Percentiles rank a stretch among this genome's conserved stretches.
Conservation (phyloP, 2,329 filamentous ascomycete genomes). For the Epichloe gansuensis region DNA sequence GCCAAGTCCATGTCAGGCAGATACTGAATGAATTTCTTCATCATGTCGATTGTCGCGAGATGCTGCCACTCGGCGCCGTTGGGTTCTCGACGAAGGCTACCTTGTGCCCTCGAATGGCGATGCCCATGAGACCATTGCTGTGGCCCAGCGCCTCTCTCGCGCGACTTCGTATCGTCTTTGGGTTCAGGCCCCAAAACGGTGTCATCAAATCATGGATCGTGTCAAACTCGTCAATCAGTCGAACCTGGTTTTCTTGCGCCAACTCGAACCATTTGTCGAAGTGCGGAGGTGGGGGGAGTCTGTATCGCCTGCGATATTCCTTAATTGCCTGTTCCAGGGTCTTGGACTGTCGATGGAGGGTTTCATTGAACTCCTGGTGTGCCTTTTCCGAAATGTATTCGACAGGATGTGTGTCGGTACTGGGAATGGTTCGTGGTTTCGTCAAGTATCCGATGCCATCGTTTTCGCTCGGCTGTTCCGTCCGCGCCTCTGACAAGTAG, state of each 20-base stretch:
- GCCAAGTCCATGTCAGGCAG: constrained; percentile 92
- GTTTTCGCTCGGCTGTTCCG: neutral
- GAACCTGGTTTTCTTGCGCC: constrained; percentile 58
- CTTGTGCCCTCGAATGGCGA: constrained; percentile 64
- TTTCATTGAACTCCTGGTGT: neutral
- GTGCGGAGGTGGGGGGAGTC: constrained; percentile 70
- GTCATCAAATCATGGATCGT: constrained; percentile 67
- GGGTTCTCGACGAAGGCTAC: constrained; percentile 54
- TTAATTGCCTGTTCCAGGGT: constrained; percentile 61
- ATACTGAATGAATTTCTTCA: constrained; percentile 62
- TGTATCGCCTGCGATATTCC: constrained; percentile 74
- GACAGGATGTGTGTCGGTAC: neutral
- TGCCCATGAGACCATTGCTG: constrained; percentile 65
- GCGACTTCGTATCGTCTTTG: constrained; percentile 63
- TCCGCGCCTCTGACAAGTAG: neutral
- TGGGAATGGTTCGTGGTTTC: neutral
- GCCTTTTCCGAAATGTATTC: neutral
- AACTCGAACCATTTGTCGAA: constrained; percentile 95
- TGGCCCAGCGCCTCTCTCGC: constrained; percentile 72
- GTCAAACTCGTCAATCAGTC: constrained; percentile 88
- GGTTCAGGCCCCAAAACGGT: constrained; percentile 84
- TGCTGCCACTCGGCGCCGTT: constrained; percentile 68
- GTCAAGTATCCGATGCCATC: neutral
- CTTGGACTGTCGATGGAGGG: constrained; percentile 49
- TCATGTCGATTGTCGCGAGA: constrained; percentile 71